A percentile compares a stretch with the other conserved stretches of the same genome.
These are phyloP conservation scores for Populus hybrid DNA, from an alignment of 441 rosid genomes.

Conservation along the genomic window DNA sequence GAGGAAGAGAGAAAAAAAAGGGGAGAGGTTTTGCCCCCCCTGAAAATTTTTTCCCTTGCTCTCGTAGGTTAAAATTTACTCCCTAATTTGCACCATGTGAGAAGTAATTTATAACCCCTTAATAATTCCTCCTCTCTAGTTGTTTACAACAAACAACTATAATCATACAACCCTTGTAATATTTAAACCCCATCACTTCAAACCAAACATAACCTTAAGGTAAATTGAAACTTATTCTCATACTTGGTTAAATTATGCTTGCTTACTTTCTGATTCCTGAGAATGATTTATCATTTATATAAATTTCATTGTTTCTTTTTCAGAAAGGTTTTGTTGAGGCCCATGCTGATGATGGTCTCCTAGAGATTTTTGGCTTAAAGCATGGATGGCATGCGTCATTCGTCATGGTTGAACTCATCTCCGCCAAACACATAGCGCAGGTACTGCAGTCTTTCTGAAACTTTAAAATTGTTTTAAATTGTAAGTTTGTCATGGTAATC, in stretches of 20 bases:
- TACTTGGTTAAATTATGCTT: background rate
- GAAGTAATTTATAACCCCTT: background rate
- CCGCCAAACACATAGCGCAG: slow-evolving; percentile 98
- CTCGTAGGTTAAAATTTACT: background rate
- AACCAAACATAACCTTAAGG: background rate
- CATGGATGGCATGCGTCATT: slow-evolving; percentile 99
- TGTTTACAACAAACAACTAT: background rate
- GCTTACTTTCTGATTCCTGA: slow-evolving; percentile 9
- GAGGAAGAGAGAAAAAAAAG: background rate
- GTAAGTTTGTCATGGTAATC: no score
- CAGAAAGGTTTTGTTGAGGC: slow-evolving; percentile 97
- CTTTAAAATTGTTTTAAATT: background rate
- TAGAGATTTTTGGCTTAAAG: slow-evolving; percentile 92
- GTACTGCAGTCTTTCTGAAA: slow-evolving; percentile 32
- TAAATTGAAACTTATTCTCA: background rate
- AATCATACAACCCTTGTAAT: background rate
- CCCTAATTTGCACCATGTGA: background rate
- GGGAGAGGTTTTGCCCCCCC: background rate
- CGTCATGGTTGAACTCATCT: slow-evolving; percentile 97
- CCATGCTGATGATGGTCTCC: slow-evolving; percentile 84
- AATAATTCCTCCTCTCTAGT: background rate
- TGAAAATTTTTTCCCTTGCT: background rate
- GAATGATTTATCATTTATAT: background rate
- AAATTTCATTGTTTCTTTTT: background rate
- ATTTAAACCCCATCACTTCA: background rate